Percentiles rank a stretch among this genome's conserved stretches.
These are phyloP conservation scores for Leishmania mexicana DNA, from an alignment of 208 protist genomes.

Conservation along the genomic window DNA sequence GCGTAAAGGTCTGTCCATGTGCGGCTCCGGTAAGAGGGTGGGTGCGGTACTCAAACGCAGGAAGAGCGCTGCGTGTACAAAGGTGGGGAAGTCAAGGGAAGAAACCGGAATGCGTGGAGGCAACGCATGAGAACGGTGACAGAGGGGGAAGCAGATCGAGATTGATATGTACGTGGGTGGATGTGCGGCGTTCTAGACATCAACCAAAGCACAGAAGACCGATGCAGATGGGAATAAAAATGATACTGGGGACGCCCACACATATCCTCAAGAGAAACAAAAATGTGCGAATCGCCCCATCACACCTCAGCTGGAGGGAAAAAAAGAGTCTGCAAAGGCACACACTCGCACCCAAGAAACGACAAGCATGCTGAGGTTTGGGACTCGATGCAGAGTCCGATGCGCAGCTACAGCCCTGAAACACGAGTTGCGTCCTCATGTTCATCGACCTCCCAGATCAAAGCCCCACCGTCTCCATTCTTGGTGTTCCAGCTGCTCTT, in stretches of 20 bases:
- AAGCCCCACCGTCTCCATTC: neutral
- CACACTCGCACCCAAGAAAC: neutral
- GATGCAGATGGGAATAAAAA: constrained; percentile 7
- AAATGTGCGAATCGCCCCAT: neutral
- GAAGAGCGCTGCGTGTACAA: neutral
- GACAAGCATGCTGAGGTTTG: neutral
- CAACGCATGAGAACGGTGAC: neutral
- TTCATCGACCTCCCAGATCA: neutral
- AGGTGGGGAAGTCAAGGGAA: neutral
- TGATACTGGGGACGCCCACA: neutral
- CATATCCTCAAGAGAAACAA: neutral
- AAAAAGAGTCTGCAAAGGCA: neutral
- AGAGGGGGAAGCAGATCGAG: neutral
- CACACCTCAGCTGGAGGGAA: neutral
- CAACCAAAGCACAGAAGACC: constrained; percentile 13
- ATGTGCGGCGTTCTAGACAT: neutral
- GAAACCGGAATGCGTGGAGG: neutral
- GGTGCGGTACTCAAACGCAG: neutral
- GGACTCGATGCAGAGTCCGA: neutral
- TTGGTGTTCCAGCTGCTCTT: neutral
- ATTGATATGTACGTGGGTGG: neutral
- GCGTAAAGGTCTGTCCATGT: neutral
- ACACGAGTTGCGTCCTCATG: neutral
- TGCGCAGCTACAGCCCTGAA: neutral
- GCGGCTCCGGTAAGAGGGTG: neutral